These are phyloP conservation scores for Bryum argenteum DNA, from an alignment of 225 moss, liverwort and hornwort genomes.

Conservation along the genomic window DNA sequence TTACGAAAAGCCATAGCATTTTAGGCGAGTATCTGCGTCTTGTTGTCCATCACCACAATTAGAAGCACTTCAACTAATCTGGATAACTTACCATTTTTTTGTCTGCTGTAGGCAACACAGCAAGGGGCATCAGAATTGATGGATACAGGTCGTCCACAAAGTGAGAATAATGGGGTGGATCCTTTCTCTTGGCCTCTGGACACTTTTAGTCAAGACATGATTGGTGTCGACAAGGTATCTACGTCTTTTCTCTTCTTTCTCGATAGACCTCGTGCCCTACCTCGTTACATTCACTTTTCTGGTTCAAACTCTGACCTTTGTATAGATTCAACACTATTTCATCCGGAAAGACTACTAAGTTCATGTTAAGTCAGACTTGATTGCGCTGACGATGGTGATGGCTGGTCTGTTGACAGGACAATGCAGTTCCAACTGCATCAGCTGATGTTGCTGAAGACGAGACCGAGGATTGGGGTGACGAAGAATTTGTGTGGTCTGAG, in stretches of 20 bases:
- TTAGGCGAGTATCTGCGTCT: conserved; percentile 11
- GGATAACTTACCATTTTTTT: conserved; percentile 12
- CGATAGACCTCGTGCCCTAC: not conserved
- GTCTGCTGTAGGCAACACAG: conserved; percentile 27
- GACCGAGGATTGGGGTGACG: conserved; percentile 59
- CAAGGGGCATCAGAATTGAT: conserved; percentile 30
- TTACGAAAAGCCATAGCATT: not conserved
- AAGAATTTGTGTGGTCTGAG: conserved; percentile 62
- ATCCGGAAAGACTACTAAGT: not conserved
- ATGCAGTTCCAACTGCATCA: conserved; percentile 24
- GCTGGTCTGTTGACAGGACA: conserved; percentile 29
- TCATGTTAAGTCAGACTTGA: conserved; percentile 2
- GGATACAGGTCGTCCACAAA: conserved; percentile 26
- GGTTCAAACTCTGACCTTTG: not conserved
- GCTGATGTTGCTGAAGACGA: conserved; percentile 27
- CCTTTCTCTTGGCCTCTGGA: conserved; percentile 56
- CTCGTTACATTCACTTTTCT: not conserved
- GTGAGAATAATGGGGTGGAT: conserved; percentile 35
- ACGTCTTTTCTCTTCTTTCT: not conserved
- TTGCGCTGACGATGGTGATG: conserved; percentile 26
- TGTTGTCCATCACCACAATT: conserved; percentile 4
- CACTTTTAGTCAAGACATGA: conserved; percentile 26
- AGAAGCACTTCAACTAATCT: conserved; percentile 15
- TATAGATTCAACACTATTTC: not conserved
- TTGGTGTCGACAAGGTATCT: conserved; percentile 32